phyloP scores from a whole-genome alignment of 2,329 filamentous ascomycete genomes.

The Penicillium decumbens region DNA sequence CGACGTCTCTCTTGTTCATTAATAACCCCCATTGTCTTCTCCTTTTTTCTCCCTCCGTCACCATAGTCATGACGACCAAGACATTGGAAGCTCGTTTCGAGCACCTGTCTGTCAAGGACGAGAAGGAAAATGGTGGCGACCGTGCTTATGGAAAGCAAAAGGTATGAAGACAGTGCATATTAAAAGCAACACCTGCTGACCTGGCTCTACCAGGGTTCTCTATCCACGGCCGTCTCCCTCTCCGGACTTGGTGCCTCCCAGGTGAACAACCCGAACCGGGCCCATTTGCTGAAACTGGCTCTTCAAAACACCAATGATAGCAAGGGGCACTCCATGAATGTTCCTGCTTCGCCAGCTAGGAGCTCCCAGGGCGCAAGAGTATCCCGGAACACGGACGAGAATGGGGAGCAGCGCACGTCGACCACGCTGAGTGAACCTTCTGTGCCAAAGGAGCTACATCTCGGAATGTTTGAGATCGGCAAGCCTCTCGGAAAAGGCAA shows the following conservation, averaged over 20 bases:
- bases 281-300: constrained; percentile 81
- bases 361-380: constrained; percentile 45
- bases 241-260: constrained; percentile 47
- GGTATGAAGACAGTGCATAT: constrained; percentile 47
- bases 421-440: constrained; percentile 51
- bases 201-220: constrained; percentile 37
- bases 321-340: constrained; percentile 52
- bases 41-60: constrained; percentile 1
- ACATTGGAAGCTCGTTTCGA: constrained; percentile 83
- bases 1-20: background rate
- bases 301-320: constrained; percentile 71
- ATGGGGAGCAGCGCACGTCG: constrained; percentile 34
- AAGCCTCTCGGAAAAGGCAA: constrained; percentile 82
- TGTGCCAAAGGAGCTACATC: constrained; percentile 62
- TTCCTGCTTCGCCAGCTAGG: constrained; percentile 59
- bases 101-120: constrained; percentile 82
- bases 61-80: constrained; percentile 62
- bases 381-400: constrained; percentile 47
- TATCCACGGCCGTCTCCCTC: constrained; percentile 46
- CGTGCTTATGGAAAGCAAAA: constrained; percentile 67
- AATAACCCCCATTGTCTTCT: background rate
- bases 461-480: constrained; percentile 92
- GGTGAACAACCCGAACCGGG: constrained; percentile 54
- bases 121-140: constrained; percentile 62
- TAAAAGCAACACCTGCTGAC: constrained; percentile 18